Evolutionary conservation across 768 basidiomycete species (phyloP).

Genomic region (Boletus vermiculosoides): DNA sequence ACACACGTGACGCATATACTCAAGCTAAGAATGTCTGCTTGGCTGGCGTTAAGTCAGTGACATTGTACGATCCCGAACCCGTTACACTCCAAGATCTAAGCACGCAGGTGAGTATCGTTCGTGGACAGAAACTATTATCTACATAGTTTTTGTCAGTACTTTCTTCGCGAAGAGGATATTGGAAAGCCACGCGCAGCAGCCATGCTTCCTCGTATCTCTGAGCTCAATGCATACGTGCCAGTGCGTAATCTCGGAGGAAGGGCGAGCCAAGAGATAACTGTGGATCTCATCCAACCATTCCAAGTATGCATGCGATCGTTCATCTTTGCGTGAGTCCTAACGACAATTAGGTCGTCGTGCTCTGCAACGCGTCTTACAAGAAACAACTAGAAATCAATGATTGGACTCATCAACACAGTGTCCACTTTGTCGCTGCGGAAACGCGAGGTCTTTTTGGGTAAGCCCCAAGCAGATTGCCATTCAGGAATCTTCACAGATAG

Average conservation of each 20-base stretch:
- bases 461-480: conserved; percentile 17
- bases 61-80: conserved; percentile 89
- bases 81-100: conserved; percentile 88
- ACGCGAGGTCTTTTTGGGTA: conserved; percentile 95
- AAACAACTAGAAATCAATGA: conserved; percentile 95
- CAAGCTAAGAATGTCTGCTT: conserved; percentile 89
- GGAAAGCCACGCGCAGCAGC: conserved; percentile 87
- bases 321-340: conserved; percentile 6
- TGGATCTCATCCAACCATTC: conserved; percentile 82
- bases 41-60: conserved; percentile 97
- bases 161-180: conserved; percentile 82
- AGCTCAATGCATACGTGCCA: conserved; percentile 95
- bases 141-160: conserved; percentile 62
- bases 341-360: conserved; percentile 71
- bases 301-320: conserved; percentile 55
- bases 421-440: conserved; percentile 90
- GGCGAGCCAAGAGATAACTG: conserved; percentile 72
- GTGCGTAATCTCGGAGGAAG: conserved; percentile 81
- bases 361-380: conserved; percentile 71
- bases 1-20: conserved; percentile 10
- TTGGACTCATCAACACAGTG: conserved; percentile 86
- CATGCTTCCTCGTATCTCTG: conserved; percentile 84
- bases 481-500: conserved; percentile 2
- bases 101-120: conserved; percentile 64
- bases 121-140: background rate